phyloP scores from a whole-genome alignment of 2,329 filamentous ascomycete genomes.

The Neonectria faginata region DNA sequence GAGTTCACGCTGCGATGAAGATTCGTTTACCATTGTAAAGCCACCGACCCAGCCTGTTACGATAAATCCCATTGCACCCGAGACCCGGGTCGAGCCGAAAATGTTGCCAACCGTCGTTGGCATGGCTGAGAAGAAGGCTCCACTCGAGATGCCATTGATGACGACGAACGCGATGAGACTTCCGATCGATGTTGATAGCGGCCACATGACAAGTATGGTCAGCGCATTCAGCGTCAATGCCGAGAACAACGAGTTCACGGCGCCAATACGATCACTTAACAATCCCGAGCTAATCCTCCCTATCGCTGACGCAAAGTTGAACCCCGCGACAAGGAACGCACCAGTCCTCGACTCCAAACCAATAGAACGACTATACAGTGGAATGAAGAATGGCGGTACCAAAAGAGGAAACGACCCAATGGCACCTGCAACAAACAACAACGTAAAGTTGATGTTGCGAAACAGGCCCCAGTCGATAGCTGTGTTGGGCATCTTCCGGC shows the following conservation, averaged over 20 bases:
- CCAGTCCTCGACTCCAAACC: conserved; percentile 62
- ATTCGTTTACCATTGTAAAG: conserved; percentile 62
- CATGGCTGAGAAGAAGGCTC: conserved; percentile 70
- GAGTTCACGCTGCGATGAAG: background rate
- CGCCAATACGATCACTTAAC: conserved; percentile 62
- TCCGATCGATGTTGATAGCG: conserved; percentile 62
- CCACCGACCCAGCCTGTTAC: conserved; percentile 69
- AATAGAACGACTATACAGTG: conserved; percentile 63
- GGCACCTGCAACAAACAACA: conserved; percentile 63
- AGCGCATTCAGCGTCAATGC: conserved; percentile 62
- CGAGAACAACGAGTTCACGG: conserved; percentile 64
- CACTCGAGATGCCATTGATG: conserved; percentile 69
- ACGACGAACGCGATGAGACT: conserved; percentile 66
- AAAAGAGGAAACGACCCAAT: conserved; percentile 68
- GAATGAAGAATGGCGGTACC: conserved; percentile 70
- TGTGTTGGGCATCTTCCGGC: conserved; percentile 50
- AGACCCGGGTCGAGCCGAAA: conserved; percentile 64
- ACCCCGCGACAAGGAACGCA: conserved; percentile 67
- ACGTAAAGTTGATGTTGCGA: conserved; percentile 60
- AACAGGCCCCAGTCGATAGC: conserved; percentile 64
- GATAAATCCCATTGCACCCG: conserved; percentile 70
- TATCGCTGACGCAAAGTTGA: conserved; percentile 68
- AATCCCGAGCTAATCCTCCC: conserved; percentile 65
- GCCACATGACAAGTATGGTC: conserved; percentile 70
- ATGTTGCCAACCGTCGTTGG: conserved; percentile 69